phyloP scores from a whole-genome alignment of 2,329 filamentous ascomycete genomes.

The Phaeomoniella chlamydospora region DNA sequence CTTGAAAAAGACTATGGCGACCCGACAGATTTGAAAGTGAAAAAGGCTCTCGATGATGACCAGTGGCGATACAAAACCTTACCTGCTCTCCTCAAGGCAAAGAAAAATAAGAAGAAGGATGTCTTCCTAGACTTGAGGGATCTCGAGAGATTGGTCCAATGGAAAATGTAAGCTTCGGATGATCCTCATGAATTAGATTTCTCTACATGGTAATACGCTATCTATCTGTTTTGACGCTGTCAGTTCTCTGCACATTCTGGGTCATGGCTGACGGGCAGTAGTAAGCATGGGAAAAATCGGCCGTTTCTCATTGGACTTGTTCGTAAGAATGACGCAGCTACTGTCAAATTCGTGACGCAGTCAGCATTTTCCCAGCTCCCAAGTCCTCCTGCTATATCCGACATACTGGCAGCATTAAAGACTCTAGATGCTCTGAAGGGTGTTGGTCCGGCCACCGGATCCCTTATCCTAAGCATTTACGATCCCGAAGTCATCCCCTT shows the following conservation, averaged over 20 bases:
- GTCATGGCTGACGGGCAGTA: neutral
- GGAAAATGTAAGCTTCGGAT: conserved; percentile 25
- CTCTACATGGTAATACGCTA: too few species aligned
- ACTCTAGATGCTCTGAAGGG: conserved; percentile 18
- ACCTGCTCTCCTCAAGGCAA: conserved; percentile 12
- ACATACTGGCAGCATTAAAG: neutral
- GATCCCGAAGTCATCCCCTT: conserved; percentile 18
- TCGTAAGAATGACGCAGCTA: neutral
- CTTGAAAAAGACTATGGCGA: conserved; percentile 2
- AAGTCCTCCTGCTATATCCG: neutral
- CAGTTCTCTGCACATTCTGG: neutral
- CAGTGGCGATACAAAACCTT: conserved; percentile 21
- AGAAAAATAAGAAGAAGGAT: conserved; percentile 7
- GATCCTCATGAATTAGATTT: too few species aligned
- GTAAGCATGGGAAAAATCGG: neutral
- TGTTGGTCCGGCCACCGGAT: conserved; percentile 26
- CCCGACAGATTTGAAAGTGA: conserved; percentile 9
- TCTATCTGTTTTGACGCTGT: too few species aligned
- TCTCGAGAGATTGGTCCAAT: conserved; percentile 23
- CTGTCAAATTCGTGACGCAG: neutral
- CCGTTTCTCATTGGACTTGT: neutral
- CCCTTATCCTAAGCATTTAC: conserved; percentile 22
- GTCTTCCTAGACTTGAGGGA: conserved; percentile 18
- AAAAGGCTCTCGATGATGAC: conserved; percentile 19
- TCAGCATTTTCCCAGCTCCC: neutral